These are phyloP conservation scores for Mycena amicta DNA, from an alignment of 768 basidiomycete species.

Conservation along the genomic window DNA sequence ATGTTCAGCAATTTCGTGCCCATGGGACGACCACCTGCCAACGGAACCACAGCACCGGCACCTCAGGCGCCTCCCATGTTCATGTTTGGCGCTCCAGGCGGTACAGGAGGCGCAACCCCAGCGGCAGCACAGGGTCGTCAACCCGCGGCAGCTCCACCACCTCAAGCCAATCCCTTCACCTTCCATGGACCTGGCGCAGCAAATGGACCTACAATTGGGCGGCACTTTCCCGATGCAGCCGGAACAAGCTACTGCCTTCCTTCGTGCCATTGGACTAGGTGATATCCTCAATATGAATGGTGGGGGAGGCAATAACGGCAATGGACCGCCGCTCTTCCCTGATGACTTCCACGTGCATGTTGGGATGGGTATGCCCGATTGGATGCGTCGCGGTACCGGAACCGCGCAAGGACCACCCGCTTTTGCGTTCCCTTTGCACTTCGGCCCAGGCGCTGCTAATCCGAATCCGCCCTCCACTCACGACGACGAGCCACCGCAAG, in stretches of 20 bases:
- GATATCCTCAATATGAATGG: neutral
- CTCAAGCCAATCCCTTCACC: neutral
- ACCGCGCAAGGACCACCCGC: no score
- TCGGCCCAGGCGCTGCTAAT: neutral
- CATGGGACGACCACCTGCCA: neutral
- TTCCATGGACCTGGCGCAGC: neutral
- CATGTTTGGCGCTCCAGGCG: neutral
- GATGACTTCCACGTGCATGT: neutral
- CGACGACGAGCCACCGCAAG: conserved; percentile 15
- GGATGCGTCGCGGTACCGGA: neutral
- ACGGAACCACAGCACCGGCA: neutral
- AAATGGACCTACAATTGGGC: neutral
- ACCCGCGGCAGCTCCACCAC: neutral
- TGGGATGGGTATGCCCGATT: neutral
- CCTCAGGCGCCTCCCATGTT: neutral
- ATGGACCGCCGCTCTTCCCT: no score
- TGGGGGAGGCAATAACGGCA: neutral
- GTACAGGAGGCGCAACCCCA: neutral
- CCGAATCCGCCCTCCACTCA: neutral
- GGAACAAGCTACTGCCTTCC: conserved; percentile 1
- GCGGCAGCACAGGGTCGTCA: no score
- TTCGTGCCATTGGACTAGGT: conserved; percentile 5
- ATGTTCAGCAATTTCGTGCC: conserved; percentile 13
- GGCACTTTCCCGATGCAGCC: neutral
- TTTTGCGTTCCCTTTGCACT: neutral